A percentile compares a stretch with the other conserved stretches of the same genome.
Evolutionary conservation across 495 filamentous ascomycete genomes (phyloP).

Genomic region (Parathielavia appendiculata): DNA sequence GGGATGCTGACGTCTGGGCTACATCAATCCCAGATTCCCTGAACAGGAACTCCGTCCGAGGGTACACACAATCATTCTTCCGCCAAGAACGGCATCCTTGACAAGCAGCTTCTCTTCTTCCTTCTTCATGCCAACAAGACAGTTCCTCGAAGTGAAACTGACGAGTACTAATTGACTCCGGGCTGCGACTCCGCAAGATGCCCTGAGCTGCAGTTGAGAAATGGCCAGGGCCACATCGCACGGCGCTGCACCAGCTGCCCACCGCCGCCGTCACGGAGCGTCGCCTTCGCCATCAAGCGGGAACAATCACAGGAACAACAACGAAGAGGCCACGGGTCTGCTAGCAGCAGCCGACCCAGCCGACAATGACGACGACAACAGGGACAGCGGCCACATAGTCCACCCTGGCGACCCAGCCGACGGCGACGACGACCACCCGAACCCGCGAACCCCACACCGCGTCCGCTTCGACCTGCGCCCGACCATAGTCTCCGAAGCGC

Average conservation of each 20-base stretch:
- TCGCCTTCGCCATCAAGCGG: background rate
- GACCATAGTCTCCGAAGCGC: constrained; percentile 35
- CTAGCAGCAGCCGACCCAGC: constrained; percentile 35
- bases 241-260: constrained; percentile 26
- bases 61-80: background rate
- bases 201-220: constrained; percentile 30
- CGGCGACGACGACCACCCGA: constrained; percentile 34
- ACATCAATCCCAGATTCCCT: background rate
- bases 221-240: constrained; percentile 44
- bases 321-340: constrained; percentile 45
- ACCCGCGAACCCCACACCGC: constrained; percentile 74
- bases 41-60: background rate
- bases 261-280: constrained; percentile 4
- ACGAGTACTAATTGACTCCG: background rate
- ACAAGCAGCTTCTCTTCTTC: background rate
- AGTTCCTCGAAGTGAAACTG: background rate
- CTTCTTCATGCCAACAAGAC: background rate
- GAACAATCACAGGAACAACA: background rate
- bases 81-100: constrained; percentile 1
- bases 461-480: constrained; percentile 80
- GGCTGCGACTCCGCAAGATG: constrained; percentile 28
- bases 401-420: constrained; percentile 26
- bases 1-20: background rate
- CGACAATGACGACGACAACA: constrained; percentile 22
- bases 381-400: constrained; percentile 36